These are phyloP conservation scores for Sanchytrium tribonematis DNA, from an alignment of 371 early-diverging fungal genomes.

Conservation along the genomic window DNA sequence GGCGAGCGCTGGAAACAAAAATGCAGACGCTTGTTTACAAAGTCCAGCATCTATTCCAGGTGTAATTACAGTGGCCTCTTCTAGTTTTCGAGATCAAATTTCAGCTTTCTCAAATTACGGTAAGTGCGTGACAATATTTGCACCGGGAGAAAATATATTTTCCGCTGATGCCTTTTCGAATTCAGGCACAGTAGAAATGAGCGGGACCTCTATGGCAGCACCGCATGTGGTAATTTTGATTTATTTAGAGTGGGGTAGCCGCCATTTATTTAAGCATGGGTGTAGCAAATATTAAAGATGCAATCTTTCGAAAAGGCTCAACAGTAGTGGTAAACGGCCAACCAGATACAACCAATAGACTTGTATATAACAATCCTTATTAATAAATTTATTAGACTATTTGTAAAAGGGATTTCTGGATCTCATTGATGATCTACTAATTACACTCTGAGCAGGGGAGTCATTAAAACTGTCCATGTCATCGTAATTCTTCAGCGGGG, in stretches of 20 bases:
- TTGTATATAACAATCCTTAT: too few relatives aligned
- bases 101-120: slow-evolving; percentile 8
- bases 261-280: background rate
- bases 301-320: too few relatives aligned
- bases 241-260: background rate
- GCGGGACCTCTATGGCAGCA: background rate
- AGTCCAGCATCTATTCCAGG: slow-evolving; percentile 9
- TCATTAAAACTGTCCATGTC: too few relatives aligned
- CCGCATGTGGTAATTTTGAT: background rate
- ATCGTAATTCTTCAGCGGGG: too few relatives aligned
- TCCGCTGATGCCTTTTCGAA: background rate
- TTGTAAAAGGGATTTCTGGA: too few relatives aligned
- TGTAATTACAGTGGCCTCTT: slow-evolving; percentile 9
- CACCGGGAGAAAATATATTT: slow-evolving; percentile 6
- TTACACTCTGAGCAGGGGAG: too few relatives aligned
- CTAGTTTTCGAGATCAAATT: slow-evolving; percentile 5
- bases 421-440: too few relatives aligned
- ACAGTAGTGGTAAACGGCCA: too few relatives aligned
- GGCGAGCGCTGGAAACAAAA: slow-evolving; percentile 10
- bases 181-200: background rate
- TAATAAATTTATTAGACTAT: too few relatives aligned
- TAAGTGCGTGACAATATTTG: slow-evolving; percentile 7
- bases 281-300: too few relatives aligned
- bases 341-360: too few relatives aligned
- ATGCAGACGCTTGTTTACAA: slow-evolving; percentile 8